phyloP scores from a whole-genome alignment of 2,329 filamentous ascomycete genomes.

The Sarocladium kiliense region DNA sequence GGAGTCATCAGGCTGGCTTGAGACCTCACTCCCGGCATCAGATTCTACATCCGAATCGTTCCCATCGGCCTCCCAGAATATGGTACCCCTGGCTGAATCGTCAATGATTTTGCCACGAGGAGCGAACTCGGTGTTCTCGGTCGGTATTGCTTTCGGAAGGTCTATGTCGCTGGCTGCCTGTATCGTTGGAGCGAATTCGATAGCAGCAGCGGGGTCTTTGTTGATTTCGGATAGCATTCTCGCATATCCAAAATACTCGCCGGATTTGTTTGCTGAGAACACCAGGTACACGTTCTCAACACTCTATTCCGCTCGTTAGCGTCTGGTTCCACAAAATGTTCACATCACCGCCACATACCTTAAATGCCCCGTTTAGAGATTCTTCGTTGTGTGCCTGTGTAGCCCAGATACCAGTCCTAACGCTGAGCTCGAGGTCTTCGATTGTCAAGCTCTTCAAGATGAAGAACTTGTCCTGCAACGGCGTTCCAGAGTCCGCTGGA shows the following conservation, averaged over 20 bases:
- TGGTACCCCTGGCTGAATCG: constrained; percentile 87
- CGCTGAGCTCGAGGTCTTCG: constrained; percentile 83
- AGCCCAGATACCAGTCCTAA: constrained; percentile 86
- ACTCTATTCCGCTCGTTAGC: constrained; percentile 41
- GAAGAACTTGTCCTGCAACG: constrained; percentile 71
- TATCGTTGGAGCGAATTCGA: constrained; percentile 63
- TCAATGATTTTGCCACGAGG: constrained; percentile 86
- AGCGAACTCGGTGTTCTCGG: constrained; percentile 69
- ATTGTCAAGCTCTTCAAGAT: constrained; percentile 89
- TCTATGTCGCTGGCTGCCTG: constrained; percentile 57
- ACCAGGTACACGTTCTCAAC: constrained; percentile 84
- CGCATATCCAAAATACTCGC: constrained; percentile 94
- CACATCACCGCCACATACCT: constrained; percentile 46
- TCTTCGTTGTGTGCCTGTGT: constrained; percentile 92
- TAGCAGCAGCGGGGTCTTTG: constrained; percentile 64
- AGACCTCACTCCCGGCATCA: constrained; percentile 37
- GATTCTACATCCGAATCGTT: constrained; percentile 43
- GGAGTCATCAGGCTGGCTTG: constrained; percentile 25
- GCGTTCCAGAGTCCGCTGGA: not conserved
- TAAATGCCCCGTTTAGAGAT: constrained; percentile 74
- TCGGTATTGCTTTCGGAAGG: constrained; percentile 73
- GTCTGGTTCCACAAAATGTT: not conserved
- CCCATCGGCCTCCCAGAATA: constrained; percentile 86
- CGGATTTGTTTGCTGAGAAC: constrained; percentile 96
- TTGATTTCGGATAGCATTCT: constrained; percentile 83